phyloP scores from a whole-genome alignment of 106 monocot genomes.

The Xerophyta viscosa region DNA sequence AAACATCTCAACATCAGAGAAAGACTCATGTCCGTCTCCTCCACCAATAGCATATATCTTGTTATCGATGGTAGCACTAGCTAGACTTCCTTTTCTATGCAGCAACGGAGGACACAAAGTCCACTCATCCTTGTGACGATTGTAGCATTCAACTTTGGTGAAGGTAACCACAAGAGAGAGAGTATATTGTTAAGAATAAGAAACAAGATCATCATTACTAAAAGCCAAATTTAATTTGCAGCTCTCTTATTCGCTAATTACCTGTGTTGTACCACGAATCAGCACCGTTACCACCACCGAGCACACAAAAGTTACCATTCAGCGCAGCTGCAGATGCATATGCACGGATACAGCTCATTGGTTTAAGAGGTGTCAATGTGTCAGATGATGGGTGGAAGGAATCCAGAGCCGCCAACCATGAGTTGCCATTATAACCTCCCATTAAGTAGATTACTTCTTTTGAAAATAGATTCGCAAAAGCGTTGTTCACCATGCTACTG shows the following conservation, averaged over 20 bases:
- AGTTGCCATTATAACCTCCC: slow-evolving; percentile 33
- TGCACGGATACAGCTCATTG: slow-evolving; percentile 13
- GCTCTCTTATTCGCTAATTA: slow-evolving; percentile 10
- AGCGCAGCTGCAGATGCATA: slow-evolving; percentile 55
- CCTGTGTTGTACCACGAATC: slow-evolving; percentile 54
- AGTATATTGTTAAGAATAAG: background rate
- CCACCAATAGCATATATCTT: slow-evolving; percentile 92
- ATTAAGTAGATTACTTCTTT: slow-evolving; percentile 59
- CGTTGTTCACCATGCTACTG: slow-evolving; percentile 13
- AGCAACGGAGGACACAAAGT: slow-evolving; percentile 39
- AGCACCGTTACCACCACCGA: slow-evolving; percentile 58
- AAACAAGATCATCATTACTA: background rate
- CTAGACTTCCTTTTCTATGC: slow-evolving; percentile 50
- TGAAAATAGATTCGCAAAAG: slow-evolving; percentile 25
- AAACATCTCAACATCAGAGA: slow-evolving; percentile 78
- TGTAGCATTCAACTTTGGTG: slow-evolving; percentile 64
- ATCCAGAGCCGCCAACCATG: slow-evolving; percentile 15
- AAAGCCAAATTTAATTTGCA: background rate
- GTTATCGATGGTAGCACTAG: slow-evolving; percentile 44
- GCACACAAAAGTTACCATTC: slow-evolving; percentile 44
- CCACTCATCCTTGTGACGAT: slow-evolving; percentile 34
- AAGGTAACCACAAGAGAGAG: background rate
- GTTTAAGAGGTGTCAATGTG: slow-evolving; percentile 8
- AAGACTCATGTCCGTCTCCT: slow-evolving; percentile 36
- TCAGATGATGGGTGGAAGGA: slow-evolving; percentile 21